These are phyloP conservation scores for Spizellomyces punctatus DNA, from an alignment of 192 early-diverging fungal genomes.

Conservation along the genomic window DNA sequence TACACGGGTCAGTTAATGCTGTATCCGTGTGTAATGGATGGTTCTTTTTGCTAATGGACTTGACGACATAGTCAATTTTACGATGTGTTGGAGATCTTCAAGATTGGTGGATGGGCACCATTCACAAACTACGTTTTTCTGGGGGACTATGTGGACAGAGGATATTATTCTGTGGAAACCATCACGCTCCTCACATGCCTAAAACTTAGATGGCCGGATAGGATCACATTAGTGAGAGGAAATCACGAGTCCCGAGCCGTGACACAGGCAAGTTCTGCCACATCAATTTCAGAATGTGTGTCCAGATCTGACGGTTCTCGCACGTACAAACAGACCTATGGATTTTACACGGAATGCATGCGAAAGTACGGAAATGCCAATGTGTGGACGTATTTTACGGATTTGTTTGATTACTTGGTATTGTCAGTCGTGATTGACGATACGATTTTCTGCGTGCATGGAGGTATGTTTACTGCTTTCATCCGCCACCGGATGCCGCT, in stretches of 20 bases:
- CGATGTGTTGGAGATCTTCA: slow-evolving; percentile 85
- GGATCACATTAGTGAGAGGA: slow-evolving; percentile 87
- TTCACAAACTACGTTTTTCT: slow-evolving; percentile 87
- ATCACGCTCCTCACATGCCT: slow-evolving; percentile 86
- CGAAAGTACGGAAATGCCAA: slow-evolving; percentile 80
- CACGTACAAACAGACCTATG: slow-evolving; percentile 67
- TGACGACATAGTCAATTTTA: slow-evolving; percentile 71
- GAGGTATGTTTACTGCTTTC: slow-evolving; percentile 56
- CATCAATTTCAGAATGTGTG: slow-evolving; percentile 1
- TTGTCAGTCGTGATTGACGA: slow-evolving; percentile 87
- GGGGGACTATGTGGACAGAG: slow-evolving; percentile 89
- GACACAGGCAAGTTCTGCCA: slow-evolving; percentile 65
- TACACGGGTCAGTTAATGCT: slow-evolving; percentile 69
- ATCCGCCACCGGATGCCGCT: neutral
- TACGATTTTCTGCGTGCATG: slow-evolving; percentile 93
- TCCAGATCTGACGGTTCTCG: neutral
- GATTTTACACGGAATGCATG: slow-evolving; percentile 92
- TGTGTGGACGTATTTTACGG: slow-evolving; percentile 93
- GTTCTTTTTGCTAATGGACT: too few species aligned
- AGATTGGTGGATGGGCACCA: slow-evolving; percentile 78
- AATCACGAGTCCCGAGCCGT: slow-evolving; percentile 95
- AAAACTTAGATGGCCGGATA: slow-evolving; percentile 86
- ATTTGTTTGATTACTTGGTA: slow-evolving; percentile 91
- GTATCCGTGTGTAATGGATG: neutral
- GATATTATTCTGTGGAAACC: slow-evolving; percentile 87